Percentiles rank a stretch among this genome's conserved stretches.
These are phyloP conservation scores for Mallotus repandus DNA, from an alignment of 441 rosid species.

Conservation along the genomic window DNA sequence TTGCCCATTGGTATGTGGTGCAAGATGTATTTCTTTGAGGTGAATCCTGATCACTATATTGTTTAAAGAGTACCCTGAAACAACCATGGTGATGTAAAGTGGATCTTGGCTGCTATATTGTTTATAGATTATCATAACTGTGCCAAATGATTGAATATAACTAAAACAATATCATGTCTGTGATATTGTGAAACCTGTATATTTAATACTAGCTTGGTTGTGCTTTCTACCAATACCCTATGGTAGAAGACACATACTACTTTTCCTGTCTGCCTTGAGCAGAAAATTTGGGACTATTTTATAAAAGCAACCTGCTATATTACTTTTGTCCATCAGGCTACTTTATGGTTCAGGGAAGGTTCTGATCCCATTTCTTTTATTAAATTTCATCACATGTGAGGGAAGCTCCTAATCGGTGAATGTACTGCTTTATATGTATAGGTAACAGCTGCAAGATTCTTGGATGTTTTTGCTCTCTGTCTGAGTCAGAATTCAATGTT, in stretches of 20 bases:
- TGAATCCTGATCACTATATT: neutral
- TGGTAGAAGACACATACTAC: neutral
- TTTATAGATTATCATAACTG: neutral
- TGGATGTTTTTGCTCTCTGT: slow-evolving; percentile 77
- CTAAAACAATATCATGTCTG: neutral
- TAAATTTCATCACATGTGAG: neutral
- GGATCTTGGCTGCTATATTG: neutral
- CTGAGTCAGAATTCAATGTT: slow-evolving; percentile 69
- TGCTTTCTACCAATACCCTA: neutral
- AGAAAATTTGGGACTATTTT: neutral
- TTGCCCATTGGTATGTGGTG: neutral
- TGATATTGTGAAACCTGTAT: neutral
- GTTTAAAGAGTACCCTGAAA: neutral
- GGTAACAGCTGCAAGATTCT: slow-evolving; percentile 83
- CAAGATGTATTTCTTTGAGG: neutral
- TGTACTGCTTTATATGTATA: slow-evolving; percentile 29
- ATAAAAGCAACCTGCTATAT: neutral
- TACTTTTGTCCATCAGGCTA: neutral
- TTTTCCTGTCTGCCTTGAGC: neutral
- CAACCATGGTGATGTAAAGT: neutral
- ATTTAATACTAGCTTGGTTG: neutral
- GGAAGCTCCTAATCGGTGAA: slow-evolving; percentile 4
- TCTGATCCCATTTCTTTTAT: slow-evolving; percentile 9
- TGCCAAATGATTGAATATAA: neutral
- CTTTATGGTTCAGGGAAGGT: slow-evolving; percentile 1